These are phyloP conservation scores for Cordyceps fumosorosea DNA, from an alignment of 2,329 filamentous ascomycete species.

Conservation along the genomic window DNA sequence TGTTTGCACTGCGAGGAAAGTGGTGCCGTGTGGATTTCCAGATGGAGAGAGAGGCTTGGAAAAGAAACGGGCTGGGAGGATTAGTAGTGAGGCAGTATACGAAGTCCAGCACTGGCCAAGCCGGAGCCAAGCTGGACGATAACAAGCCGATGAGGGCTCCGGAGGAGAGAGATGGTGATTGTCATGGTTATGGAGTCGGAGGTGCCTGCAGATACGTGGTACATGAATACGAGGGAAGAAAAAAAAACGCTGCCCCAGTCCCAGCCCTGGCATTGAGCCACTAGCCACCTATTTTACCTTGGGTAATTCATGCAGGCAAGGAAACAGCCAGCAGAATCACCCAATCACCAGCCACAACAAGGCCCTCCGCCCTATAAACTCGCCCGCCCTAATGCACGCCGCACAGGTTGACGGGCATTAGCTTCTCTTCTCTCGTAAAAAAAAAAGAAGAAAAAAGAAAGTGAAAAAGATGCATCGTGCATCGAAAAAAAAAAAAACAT, in stretches of 20 bases:
- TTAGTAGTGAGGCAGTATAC: background rate
- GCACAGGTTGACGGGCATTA: background rate
- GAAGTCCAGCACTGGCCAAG: background rate
- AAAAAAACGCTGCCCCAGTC: background rate
- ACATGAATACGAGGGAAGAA: constrained; percentile 2
- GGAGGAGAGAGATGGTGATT: background rate
- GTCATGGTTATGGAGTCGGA: background rate
- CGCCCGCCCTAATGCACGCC: constrained; percentile 6
- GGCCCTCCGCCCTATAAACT: too few species aligned
- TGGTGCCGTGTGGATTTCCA: background rate
- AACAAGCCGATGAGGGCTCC: background rate
- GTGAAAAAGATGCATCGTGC: background rate
- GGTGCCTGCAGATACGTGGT: constrained; percentile 10
- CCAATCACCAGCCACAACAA: constrained; percentile 7
- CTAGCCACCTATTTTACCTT: background rate
- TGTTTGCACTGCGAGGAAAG: background rate
- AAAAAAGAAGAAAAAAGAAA: background rate
- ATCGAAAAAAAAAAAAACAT: too few species aligned
- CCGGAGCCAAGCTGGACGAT: background rate
- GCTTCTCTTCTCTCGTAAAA: constrained; percentile 5
- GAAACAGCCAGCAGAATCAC: background rate
- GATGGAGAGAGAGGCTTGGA: background rate
- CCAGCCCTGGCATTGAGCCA: background rate
- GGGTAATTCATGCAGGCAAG: background rate
- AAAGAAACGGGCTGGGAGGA: background rate